These are phyloP conservation scores for Nitzschia sp. DNA, from an alignment of 108 stramenopile genomes.

Conservation along the genomic window DNA sequence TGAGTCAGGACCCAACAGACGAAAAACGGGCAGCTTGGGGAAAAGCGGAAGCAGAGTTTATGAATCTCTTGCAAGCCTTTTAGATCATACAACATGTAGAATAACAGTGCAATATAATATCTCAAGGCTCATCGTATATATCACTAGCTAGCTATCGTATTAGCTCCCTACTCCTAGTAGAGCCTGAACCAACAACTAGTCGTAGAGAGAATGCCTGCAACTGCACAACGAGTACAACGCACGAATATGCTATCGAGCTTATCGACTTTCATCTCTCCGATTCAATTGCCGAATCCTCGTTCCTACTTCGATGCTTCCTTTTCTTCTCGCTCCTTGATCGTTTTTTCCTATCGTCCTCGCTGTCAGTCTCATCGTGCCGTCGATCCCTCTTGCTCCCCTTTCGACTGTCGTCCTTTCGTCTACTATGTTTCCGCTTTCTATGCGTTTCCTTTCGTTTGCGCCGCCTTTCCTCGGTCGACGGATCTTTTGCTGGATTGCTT, in stretches of 20 bases:
- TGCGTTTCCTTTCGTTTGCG: conserved; percentile 5
- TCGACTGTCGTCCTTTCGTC: conserved; percentile 10
- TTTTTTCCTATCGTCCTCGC: neutral
- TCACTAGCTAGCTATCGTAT: too few species aligned
- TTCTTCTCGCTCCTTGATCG: neutral
- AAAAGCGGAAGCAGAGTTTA: conserved; percentile 38
- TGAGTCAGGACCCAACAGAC: conserved; percentile 29
- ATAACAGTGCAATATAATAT: too few species aligned
- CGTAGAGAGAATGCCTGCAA: too few species aligned
- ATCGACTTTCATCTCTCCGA: neutral
- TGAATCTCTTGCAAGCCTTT: conserved; percentile 30
- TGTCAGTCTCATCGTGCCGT: neutral
- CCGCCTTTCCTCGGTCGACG: neutral
- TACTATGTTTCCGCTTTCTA: conserved; percentile 1
- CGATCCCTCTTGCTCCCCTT: neutral
- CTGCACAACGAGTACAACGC: too few species aligned
- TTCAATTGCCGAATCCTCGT: neutral
- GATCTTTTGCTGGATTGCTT: neutral
- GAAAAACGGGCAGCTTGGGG: conserved; percentile 35
- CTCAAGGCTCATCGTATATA: too few species aligned
- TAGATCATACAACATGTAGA: too few species aligned
- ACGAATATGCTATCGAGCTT: too few species aligned
- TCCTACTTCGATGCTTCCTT: neutral
- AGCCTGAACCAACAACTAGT: too few species aligned
- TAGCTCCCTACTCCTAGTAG: too few species aligned